Percentiles rank a stretch among this genome's conserved stretches.
phyloP scores from a whole-genome alignment of 202 grass and related monocot species.

The Zoysia matrella region DNA sequence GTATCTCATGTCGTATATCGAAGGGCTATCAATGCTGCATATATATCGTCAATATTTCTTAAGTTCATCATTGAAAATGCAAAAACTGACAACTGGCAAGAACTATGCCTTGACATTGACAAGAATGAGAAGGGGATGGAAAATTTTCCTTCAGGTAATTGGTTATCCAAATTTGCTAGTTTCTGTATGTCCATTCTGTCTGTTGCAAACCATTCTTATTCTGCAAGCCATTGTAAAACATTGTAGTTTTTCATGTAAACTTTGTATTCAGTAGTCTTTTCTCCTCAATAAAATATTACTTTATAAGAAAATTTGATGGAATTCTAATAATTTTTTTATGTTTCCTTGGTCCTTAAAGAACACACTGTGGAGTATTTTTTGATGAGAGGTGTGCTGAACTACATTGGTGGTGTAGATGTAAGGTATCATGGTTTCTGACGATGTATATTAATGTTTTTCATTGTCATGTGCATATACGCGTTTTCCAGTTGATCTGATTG shows the following conservation, averaged over 20 bases:
- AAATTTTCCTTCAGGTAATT: slow-evolving; percentile 78
- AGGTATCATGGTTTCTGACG: slow-evolving; percentile 70
- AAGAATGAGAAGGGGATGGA: slow-evolving; percentile 75
- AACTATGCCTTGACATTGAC: slow-evolving; percentile 79
- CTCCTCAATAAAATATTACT: neutral
- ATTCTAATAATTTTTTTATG: slow-evolving; percentile 16
- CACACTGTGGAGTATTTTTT: slow-evolving; percentile 79
- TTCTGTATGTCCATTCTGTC: neutral
- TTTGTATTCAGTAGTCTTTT: neutral
- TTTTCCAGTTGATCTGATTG: slow-evolving; percentile 45
- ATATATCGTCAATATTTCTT: slow-evolving; percentile 97
- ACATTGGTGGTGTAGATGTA: slow-evolving; percentile 83
- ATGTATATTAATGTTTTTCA: slow-evolving; percentile 23
- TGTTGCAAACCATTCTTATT: slow-evolving; percentile 19
- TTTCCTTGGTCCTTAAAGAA: slow-evolving; percentile 53
- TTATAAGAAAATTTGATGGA: neutral
- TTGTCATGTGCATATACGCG: neutral
- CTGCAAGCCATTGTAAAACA: neutral
- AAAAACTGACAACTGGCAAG: slow-evolving; percentile 81
- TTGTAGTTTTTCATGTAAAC: neutral
- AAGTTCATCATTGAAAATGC: slow-evolving; percentile 96
- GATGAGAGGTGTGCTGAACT: slow-evolving; percentile 79
- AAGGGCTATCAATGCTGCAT: slow-evolving; percentile 93
- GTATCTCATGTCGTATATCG: slow-evolving; percentile 55
- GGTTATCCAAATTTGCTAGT: slow-evolving; percentile 8